Percentiles rank a stretch among this genome's conserved stretches.
These are phyloP conservation scores for Deinandra increscens DNA, from an alignment of 129 eudicot genomes.

Conservation along the genomic window DNA sequence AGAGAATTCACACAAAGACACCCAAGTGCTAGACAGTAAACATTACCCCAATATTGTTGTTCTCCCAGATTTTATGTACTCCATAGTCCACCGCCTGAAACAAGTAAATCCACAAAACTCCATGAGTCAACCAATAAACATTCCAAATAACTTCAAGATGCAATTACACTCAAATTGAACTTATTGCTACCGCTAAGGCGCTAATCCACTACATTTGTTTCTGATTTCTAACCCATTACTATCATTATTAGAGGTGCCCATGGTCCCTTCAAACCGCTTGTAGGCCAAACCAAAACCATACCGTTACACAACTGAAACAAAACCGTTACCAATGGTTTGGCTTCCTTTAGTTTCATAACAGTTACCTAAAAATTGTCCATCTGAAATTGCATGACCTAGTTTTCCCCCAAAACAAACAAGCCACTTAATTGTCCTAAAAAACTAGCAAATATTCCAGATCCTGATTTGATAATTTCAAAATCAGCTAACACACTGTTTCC, in stretches of 20 bases:
- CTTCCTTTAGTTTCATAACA: neutral
- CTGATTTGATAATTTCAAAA: neutral
- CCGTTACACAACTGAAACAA: no score
- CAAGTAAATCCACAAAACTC: conserved; percentile 14
- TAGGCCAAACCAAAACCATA: no score
- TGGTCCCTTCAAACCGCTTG: no score
- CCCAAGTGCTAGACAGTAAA: neutral
- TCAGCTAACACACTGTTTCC: neutral
- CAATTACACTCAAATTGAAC: neutral
- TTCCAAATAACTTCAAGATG: neutral
- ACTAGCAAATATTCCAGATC: neutral
- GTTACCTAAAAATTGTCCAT: neutral
- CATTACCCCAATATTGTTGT: conserved; percentile 63
- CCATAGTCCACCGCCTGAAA: conserved; percentile 71
- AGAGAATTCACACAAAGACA: conserved; percentile 4
- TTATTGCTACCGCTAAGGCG: neutral
- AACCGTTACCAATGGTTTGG: no score
- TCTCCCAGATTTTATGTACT: conserved; percentile 56
- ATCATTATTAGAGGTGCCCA: neutral
- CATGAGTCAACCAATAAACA: conserved; percentile 7
- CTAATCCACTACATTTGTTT: neutral
- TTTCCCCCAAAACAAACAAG: neutral
- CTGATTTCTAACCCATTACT: neutral
- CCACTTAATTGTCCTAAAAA: neutral
- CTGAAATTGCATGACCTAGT: neutral